Percentiles rank a stretch among this genome's conserved stretches.
These are phyloP conservation scores for Exophiala mesophila DNA, from an alignment of 2,329 filamentous ascomycete genomes.

Conservation along the genomic window DNA sequence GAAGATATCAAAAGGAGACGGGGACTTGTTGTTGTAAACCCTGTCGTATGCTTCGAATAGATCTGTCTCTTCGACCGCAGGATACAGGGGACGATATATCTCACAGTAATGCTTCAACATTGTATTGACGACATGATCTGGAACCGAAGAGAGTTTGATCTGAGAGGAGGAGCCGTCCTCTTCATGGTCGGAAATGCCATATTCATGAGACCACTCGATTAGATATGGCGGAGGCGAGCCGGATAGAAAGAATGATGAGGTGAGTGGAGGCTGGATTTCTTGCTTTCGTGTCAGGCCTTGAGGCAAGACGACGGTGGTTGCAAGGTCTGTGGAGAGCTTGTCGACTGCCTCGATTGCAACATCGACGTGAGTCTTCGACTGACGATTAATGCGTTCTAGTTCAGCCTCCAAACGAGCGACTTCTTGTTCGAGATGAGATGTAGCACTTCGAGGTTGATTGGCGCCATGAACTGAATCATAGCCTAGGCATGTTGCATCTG, in stretches of 20 bases:
- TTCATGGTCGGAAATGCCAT: not conserved
- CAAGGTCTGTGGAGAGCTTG: not conserved
- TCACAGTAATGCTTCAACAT: conserved; percentile 18
- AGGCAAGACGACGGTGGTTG: not conserved
- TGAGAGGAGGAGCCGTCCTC: not conserved
- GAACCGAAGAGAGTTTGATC: conserved; percentile 11
- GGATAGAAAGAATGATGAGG: conserved; percentile 8
- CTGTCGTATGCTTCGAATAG: conserved; percentile 8
- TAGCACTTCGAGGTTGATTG: conserved; percentile 27
- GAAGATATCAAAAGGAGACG: conserved; percentile 7
- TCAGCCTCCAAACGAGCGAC: conserved; percentile 28
- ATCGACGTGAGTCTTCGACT: not conserved
- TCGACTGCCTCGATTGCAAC: conserved; percentile 1
- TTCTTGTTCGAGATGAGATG: conserved; percentile 27
- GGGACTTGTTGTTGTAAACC: conserved; percentile 7
- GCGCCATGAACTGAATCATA: conserved; percentile 17
- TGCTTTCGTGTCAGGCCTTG: conserved; percentile 4
- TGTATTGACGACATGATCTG: conserved; percentile 11
- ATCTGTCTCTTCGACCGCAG: conserved; percentile 10
- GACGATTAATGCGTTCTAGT: conserved; percentile 4
- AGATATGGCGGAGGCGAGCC: conserved; percentile 8
- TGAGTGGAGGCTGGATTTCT: conserved; percentile 2
- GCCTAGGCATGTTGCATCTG: conserved; percentile 21
- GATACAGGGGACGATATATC: conserved; percentile 12
- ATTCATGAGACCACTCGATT: not conserved